phyloP scores from a whole-genome alignment of 768 basidiomycete genomes.

The Russula compacta region DNA sequence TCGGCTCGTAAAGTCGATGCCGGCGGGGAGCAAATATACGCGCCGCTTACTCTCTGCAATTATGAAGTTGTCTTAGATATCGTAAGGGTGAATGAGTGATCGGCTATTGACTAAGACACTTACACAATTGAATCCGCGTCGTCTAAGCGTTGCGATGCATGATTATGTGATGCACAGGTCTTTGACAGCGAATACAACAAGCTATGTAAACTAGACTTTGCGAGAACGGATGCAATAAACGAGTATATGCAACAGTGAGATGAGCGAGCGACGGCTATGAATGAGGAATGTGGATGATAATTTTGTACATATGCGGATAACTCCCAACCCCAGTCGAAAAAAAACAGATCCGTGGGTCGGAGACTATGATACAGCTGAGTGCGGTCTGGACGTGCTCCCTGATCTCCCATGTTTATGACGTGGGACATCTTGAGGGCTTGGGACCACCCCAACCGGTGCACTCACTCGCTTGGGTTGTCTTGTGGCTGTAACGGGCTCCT shows the following conservation, averaged over 20 bases:
- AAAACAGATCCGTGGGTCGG: background rate
- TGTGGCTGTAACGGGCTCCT: background rate
- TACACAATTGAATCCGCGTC: no score
- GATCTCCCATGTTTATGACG: background rate
- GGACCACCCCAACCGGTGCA: background rate
- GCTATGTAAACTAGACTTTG: background rate
- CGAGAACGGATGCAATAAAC: background rate
- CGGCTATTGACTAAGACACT: no score
- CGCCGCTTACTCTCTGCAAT: background rate
- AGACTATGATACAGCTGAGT: background rate
- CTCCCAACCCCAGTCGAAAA: background rate
- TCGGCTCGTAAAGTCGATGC: background rate
- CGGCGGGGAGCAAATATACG: no score
- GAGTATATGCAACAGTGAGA: constrained; percentile 8
- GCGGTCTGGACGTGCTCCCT: background rate
- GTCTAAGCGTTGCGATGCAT: background rate
- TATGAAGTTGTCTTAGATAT: no score
- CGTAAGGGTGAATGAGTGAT: no score
- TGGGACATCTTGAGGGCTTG: background rate
- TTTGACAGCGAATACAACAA: constrained; percentile 1
- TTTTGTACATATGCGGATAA: constrained; percentile 1
- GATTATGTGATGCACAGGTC: background rate
- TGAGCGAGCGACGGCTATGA: background rate
- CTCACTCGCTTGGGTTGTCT: constrained; percentile 6
- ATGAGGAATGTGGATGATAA: background rate